Evolutionary conservation across 305 asterid genomes (phyloP), one percentile per base, ranked within the genome.

Genomic region (Solanum hybrid): DNA sequence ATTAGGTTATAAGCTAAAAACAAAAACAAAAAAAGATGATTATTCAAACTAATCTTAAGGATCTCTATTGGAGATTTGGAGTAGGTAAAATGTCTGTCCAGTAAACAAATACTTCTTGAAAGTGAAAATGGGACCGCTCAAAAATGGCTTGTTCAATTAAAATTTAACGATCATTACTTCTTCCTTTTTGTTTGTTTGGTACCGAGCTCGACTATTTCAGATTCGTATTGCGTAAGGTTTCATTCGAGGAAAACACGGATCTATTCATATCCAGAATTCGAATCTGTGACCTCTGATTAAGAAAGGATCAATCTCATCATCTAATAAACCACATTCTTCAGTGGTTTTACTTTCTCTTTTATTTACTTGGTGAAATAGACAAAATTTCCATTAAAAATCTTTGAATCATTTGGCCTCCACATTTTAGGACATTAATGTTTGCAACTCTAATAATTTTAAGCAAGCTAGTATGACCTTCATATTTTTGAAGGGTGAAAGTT

Each of bases 201-300:
- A 64, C 9, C 0, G 0, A 8, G 26, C 26, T 60, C 5, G 12
- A 22, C 5, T 22, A 19, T 7, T 60, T 22, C 3, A 10, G 1
- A 69, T 24, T 69, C 2, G 1, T 5, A 1, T 69, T 26, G 7
- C 4, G 0, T 24, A 69, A 24, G 0, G 4, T 12, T 24, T 5
- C 2, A 69, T 69, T 69, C 2, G 27, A 64, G 6, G 2, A 22
- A 60, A 0, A 60, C 12, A 19, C 4, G 12, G 3, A 64, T 3
- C 10, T 64, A 19, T 22, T 64, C 11, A 1, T 69, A 24, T 10
- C 1, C 29, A 69, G 0, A 69, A 4, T 4, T 69, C 12, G 0
- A 69, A 24, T 2, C 0, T 2, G 0, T 4, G 1, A 69, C 2
- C 8, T 24, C 1, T 69, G 0, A 11, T 24, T 4, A 24, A 22